These are phyloP conservation scores for Cryptococcus depauperatus DNA, from an alignment of 1,284 basidiomycete genomes.

Conservation along the genomic window DNA sequence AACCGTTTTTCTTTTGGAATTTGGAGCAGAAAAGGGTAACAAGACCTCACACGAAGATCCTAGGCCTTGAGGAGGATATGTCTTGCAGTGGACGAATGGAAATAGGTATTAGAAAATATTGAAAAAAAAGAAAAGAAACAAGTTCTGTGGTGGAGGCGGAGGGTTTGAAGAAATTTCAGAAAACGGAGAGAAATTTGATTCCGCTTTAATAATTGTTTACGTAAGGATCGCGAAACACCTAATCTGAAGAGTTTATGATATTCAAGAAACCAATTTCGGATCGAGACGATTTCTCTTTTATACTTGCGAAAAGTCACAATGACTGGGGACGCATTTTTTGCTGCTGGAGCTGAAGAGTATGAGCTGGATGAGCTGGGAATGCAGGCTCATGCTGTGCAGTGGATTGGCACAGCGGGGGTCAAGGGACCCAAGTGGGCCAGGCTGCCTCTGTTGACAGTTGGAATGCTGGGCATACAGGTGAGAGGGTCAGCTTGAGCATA, in stretches of 20 bases:
- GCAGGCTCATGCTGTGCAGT: slow-evolving; percentile 45
- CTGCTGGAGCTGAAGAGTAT: slow-evolving; percentile 21
- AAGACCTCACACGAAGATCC: slow-evolving; percentile 25
- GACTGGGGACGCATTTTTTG: slow-evolving; percentile 33
- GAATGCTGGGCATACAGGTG: slow-evolving; percentile 71
- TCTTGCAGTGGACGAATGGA: too few relatives aligned
- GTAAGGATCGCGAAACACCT: not conserved
- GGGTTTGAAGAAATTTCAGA: too few relatives aligned
- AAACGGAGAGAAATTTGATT: too few relatives aligned
- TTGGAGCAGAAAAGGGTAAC: not conserved
- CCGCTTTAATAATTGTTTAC: not conserved
- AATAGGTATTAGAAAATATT: slow-evolving; percentile 1
- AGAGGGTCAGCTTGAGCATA: slow-evolving; percentile 1
- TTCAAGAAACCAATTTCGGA: too few relatives aligned
- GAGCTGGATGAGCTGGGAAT: slow-evolving; percentile 24
- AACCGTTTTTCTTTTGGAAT: slow-evolving; percentile 5
- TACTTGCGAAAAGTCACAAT: slow-evolving; percentile 10
- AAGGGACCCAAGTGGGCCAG: slow-evolving; percentile 56
- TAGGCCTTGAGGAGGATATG: slow-evolving; percentile 13
- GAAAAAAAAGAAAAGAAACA: not conserved
- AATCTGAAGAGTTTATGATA: too few relatives aligned
- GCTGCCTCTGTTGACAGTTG: slow-evolving; percentile 64
- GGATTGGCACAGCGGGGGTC: slow-evolving; percentile 53
- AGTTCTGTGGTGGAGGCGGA: slow-evolving; percentile 3
- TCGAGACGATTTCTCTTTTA: too few relatives aligned